Conservation (phyloP, 371 early-diverging fungal genomes). For the Mortierella sp. region DNA sequence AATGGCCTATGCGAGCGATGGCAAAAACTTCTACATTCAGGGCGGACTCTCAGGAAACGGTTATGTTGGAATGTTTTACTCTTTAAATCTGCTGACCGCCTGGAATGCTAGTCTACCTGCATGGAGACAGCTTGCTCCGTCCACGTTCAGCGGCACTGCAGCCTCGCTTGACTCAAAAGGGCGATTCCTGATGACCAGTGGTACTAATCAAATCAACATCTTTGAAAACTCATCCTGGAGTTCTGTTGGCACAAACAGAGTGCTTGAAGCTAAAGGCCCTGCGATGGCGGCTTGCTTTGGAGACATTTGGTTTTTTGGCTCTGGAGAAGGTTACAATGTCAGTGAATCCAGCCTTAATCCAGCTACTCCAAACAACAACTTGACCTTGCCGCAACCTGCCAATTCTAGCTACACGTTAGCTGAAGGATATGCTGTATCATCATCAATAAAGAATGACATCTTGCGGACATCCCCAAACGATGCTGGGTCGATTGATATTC, state of each 20-base stretch:
- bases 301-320: background rate
- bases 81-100: background rate
- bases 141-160: background rate
- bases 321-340: background rate
- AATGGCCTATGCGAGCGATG: background rate
- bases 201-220: background rate
- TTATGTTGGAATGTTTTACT: background rate
- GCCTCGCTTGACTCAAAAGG: background rate
- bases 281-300: background rate
- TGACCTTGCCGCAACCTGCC: background rate
- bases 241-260: background rate
- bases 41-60: background rate
- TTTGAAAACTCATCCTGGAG: background rate
- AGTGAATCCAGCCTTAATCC: background rate
- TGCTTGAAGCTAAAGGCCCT: background rate
- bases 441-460: background rate
- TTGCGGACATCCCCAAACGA: background rate
- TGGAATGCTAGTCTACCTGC: background rate
- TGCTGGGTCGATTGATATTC: background rate
- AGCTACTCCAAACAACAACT: background rate
- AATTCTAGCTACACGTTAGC: background rate
- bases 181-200: background rate
- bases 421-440: background rate
- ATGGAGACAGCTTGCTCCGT: background rate
- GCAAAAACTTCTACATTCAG: background rate